A percentile compares a stretch with the other conserved stretches of the same genome.
phyloP scores from a whole-genome alignment of 441 rosid genomes.

The Daphne laureola region DNA sequence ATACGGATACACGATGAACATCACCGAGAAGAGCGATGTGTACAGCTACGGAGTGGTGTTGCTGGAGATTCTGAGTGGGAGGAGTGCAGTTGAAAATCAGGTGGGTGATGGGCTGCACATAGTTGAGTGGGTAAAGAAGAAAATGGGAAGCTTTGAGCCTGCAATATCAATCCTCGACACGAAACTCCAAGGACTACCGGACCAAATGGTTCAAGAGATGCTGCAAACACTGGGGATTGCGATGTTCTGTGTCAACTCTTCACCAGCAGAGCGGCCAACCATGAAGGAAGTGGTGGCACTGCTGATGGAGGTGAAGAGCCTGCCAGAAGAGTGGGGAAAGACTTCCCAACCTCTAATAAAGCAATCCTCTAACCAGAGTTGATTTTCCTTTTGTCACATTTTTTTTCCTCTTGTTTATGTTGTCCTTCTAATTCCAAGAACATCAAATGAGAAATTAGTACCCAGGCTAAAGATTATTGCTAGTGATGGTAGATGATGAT shows the following conservation, averaged over 20 bases:
- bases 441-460: conserved; percentile 10
- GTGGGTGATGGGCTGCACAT: conserved; percentile 77
- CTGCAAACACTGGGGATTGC: conserved; percentile 90
- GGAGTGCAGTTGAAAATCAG: conserved; percentile 66
- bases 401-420: neutral
- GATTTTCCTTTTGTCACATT: conserved; percentile 10
- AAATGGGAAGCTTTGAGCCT: conserved; percentile 93
- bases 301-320: conserved; percentile 82
- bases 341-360: conserved; percentile 86
- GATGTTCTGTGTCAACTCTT: conserved; percentile 87
- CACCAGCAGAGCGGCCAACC: conserved; percentile 76
- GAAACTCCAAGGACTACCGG: conserved; percentile 75
- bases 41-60: conserved; percentile 88
- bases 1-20: conserved; percentile 91
- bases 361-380: conserved; percentile 54
- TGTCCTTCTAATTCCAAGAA: conserved; percentile 22
- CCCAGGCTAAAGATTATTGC: conserved; percentile 14
- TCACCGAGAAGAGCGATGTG: conserved; percentile 92
- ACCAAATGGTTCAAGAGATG: conserved; percentile 92
- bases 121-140: conserved; percentile 91
- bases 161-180: conserved; percentile 59
- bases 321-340: conserved; percentile 87
- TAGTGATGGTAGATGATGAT: conserved; percentile 18
- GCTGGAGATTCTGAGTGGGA: conserved; percentile 76
- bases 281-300: conserved; percentile 95